A percentile compares a stretch with the other conserved stretches of the same genome.
These are phyloP conservation scores for Mycena capillaripes DNA, from an alignment of 768 basidiomycete genomes.

Conservation along the genomic window DNA sequence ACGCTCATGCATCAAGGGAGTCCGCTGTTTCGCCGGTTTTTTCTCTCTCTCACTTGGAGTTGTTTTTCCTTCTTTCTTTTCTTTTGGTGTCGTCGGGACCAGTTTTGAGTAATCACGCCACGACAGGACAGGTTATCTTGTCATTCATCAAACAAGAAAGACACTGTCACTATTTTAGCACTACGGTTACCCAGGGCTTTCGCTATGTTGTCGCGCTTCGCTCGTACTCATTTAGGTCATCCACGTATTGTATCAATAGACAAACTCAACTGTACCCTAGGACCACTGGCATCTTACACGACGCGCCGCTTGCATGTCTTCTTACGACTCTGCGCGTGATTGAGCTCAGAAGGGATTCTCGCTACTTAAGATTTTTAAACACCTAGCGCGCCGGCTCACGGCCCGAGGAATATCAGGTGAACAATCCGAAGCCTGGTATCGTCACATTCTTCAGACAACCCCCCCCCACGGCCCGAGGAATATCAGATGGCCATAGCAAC, in stretches of 20 bases:
- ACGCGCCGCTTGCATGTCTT: too few relatives aligned
- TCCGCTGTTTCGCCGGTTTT: too few relatives aligned
- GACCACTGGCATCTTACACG: slow-evolving; percentile 56
- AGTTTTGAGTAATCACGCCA: slow-evolving; percentile 34
- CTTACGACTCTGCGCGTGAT: too few relatives aligned
- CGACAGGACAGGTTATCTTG: slow-evolving; percentile 56
- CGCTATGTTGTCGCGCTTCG: slow-evolving; percentile 35
- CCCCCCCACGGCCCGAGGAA: too few relatives aligned
- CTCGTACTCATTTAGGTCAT: slow-evolving; percentile 39
- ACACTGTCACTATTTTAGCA: slow-evolving; percentile 50
- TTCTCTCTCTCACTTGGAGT: slow-evolving; percentile 28
- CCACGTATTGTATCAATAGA: slow-evolving; percentile 53
- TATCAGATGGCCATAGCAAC: too few relatives aligned
- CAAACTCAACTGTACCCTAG: slow-evolving; percentile 43
- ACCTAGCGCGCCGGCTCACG: too few relatives aligned
- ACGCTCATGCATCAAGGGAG: slow-evolving; percentile 13
- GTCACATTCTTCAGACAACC: too few relatives aligned
- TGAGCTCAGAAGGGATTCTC: too few relatives aligned
- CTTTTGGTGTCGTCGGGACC: slow-evolving; percentile 7
- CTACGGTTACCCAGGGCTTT: slow-evolving; percentile 37
- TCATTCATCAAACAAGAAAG: slow-evolving; percentile 67
- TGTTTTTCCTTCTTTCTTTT: slow-evolving; percentile 4
- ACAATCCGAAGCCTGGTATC: too few relatives aligned
- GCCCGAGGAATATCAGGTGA: too few relatives aligned
- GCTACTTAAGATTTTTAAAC: too few relatives aligned